phyloP scores from a whole-genome alignment of 192 early-diverging fungal species.

The Coemansia sp. region DNA sequence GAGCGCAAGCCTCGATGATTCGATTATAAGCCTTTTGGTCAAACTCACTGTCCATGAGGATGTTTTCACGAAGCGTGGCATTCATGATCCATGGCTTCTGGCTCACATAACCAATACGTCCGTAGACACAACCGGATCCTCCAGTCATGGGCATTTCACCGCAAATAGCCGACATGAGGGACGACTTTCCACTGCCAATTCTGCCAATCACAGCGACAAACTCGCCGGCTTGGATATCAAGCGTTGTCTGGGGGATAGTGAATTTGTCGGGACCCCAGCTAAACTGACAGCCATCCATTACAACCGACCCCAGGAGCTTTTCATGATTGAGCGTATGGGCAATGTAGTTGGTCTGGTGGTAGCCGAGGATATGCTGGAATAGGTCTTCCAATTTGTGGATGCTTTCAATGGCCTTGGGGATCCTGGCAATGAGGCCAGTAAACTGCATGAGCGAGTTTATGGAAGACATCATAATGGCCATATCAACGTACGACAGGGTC shows the following conservation, averaged over 20 bases:
- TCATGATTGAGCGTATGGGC: background rate
- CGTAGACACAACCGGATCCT: constrained; percentile 64
- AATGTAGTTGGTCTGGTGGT: background rate
- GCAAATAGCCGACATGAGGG: constrained; percentile 51
- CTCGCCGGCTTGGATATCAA: constrained; percentile 12
- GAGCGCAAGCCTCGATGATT: constrained; percentile 29
- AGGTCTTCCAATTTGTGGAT: background rate
- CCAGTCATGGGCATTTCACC: constrained; percentile 71
- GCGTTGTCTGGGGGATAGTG: background rate
- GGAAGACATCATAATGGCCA: constrained; percentile 6
- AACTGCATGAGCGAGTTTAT: constrained; percentile 5
- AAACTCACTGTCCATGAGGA: constrained; percentile 25
- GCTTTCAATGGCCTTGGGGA: background rate
- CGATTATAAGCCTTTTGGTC: constrained; percentile 10
- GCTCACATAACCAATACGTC: constrained; percentile 41
- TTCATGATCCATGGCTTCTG: constrained; percentile 46
- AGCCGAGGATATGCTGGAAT: background rate
- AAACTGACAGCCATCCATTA: constrained; percentile 11
- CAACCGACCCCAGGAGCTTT: background rate
- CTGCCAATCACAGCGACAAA: constrained; percentile 49
- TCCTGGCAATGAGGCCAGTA: background rate
- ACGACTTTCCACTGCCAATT: constrained; percentile 58
- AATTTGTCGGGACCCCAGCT: constrained; percentile 24
- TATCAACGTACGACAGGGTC: constrained; percentile 13
- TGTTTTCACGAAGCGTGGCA: constrained; percentile 37